Evolutionary conservation across 1,284 basidiomycete species (phyloP).

Genomic region (Leccinum fallax): DNA sequence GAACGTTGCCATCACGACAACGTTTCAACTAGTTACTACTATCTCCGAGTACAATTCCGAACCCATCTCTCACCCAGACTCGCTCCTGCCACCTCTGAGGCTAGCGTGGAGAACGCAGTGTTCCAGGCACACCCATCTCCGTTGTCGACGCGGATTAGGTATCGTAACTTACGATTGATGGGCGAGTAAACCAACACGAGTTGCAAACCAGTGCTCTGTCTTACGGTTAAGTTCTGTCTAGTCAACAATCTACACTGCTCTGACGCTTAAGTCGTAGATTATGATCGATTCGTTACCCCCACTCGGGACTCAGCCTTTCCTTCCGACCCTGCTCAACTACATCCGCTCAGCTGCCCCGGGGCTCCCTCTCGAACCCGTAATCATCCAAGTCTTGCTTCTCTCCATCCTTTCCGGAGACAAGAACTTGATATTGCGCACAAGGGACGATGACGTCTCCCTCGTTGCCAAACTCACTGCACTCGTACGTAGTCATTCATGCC

Average conservation of each 20-base stretch:
- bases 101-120: background rate
- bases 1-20: background rate
- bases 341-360: conserved; percentile 46
- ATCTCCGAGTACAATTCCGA: too few species aligned
- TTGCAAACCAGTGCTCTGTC: conserved; percentile 22
- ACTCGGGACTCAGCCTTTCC: conserved; percentile 54
- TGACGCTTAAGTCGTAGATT: background rate
- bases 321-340: conserved; percentile 51
- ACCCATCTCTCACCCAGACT: too few species aligned
- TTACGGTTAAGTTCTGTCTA: background rate
- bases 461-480: conserved; percentile 55
- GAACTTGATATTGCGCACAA: conserved; percentile 61
- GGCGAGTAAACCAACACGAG: conserved; percentile 1
- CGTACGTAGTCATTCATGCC: conserved; percentile 44
- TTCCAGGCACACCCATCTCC: background rate
- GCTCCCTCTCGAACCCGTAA: conserved; percentile 59
- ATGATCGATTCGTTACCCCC: conserved; percentile 15
- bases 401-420: conserved; percentile 62
- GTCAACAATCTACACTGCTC: background rate
- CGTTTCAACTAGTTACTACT: background rate
- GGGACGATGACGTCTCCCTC: conserved; percentile 59
- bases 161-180: background rate
- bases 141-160: background rate
- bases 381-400: conserved; percentile 67
- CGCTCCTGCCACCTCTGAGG: background rate